Percentiles rank a stretch among this genome's conserved stretches.
These are phyloP conservation scores for Fusarium euwallaceae DNA, from an alignment of 2,329 filamentous ascomycete genomes.

Conservation along the genomic window DNA sequence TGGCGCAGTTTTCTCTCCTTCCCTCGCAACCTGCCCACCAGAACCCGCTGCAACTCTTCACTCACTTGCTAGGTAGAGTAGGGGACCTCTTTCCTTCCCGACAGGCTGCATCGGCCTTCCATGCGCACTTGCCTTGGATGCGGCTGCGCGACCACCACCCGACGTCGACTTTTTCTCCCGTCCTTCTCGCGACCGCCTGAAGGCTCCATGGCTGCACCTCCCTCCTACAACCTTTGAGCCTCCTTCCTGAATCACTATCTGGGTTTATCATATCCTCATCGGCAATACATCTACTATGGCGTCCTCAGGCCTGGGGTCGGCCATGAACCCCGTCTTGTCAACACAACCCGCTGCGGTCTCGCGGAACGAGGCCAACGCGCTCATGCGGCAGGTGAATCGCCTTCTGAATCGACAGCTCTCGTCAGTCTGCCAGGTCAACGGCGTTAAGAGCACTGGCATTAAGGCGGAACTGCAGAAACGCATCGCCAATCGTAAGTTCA, in stretches of 20 bases:
- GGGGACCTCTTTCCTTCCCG: constrained; percentile 22
- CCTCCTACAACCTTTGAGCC: neutral
- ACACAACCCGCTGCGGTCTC: constrained; percentile 46
- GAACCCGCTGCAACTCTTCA: constrained; percentile 1
- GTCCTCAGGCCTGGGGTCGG: constrained; percentile 42
- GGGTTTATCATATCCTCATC: neutral
- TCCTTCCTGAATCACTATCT: constrained; percentile 6
- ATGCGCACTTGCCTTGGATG: constrained; percentile 45
- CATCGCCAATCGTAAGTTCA: constrained; percentile 81
- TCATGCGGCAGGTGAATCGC: constrained; percentile 60
- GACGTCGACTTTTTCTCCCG: constrained; percentile 5
- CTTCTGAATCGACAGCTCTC: constrained; percentile 77
- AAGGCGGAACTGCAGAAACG: constrained; percentile 86
- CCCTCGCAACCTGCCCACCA: neutral
- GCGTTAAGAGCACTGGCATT: constrained; percentile 82
- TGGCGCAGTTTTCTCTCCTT: constrained; percentile 18
- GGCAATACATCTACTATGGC: constrained; percentile 29
- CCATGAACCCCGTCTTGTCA: constrained; percentile 29
- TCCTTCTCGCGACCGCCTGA: constrained; percentile 15
- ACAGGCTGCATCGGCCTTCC: constrained; percentile 34
- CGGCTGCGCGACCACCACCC: constrained; percentile 42
- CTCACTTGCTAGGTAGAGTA: neutral
- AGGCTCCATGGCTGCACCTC: constrained; percentile 28
- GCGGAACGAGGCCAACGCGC: constrained; percentile 58
- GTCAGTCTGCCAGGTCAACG: constrained; percentile 80